phyloP scores from a whole-genome alignment of 169 alveolate species.

The Eimeria praecox region DNA sequence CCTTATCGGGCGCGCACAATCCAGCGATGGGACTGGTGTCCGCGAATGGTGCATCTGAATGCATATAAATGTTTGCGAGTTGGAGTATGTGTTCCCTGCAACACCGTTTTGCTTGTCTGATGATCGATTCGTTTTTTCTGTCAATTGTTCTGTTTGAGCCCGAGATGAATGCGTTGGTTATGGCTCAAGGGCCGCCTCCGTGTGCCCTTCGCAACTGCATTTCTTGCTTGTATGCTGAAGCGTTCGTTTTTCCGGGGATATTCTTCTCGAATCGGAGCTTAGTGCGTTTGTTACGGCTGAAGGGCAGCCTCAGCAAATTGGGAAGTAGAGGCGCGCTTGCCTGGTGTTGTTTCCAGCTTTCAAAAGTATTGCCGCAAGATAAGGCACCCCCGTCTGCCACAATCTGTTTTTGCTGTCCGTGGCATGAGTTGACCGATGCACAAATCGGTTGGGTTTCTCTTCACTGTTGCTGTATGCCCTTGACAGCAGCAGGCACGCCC shows the following conservation, averaged over 20 bases:
- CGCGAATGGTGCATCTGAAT: neutral
- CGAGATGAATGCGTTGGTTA: no score
- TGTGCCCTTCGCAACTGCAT: no score
- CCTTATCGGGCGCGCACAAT: neutral
- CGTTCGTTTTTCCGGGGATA: no score
- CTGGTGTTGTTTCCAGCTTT: no score
- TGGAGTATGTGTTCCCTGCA: neutral
- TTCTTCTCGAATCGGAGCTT: no score
- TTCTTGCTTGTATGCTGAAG: no score
- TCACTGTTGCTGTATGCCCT: neutral
- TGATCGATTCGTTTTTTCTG: neutral
- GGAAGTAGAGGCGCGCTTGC: no score
- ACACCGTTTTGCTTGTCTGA: neutral
- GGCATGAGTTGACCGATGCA: neutral
- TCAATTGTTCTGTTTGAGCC: no score
- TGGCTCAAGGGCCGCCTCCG: no score
- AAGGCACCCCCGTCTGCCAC: neutral
- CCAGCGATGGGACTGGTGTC: neutral
- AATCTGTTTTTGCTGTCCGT: neutral
- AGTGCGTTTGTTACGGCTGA: no score
- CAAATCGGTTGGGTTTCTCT: neutral
- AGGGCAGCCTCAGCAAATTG: no score
- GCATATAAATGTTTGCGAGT: neutral
- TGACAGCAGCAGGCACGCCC: neutral
- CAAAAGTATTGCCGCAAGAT: no score